A percentile compares a stretch with the other conserved stretches of the same genome.
phyloP scores from a whole-genome alignment of 345 rosid species.

The Ailanthus altissimus region DNA sequence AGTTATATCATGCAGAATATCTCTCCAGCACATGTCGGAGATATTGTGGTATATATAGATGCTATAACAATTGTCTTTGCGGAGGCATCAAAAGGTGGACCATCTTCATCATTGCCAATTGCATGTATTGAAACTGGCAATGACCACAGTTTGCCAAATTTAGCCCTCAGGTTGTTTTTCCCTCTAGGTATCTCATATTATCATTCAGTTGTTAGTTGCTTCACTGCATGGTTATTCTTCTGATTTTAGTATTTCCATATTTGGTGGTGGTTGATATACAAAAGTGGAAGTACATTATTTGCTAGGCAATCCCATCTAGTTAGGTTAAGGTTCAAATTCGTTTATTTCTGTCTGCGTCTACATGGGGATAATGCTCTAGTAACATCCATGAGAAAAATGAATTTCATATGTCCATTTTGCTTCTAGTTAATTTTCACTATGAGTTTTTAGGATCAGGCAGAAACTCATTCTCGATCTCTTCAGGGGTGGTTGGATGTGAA shows the following conservation, averaged over 20 bases:
- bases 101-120: constrained; percentile 81
- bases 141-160: constrained; percentile 75
- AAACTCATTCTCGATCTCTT: neutral
- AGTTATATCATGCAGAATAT: constrained; percentile 65
- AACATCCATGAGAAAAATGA: constrained; percentile 8
- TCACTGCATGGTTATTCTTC: constrained; percentile 15
- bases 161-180: constrained; percentile 78
- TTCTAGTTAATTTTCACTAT: neutral
- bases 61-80: constrained; percentile 85
- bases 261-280: neutral
- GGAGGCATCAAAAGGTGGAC: constrained; percentile 74
- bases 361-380: neutral
- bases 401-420: neutral
- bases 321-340: neutral
- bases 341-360: neutral
- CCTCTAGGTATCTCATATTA: constrained; percentile 26
- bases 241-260: neutral
- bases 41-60: constrained; percentile 77
- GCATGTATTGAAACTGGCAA: constrained; percentile 94
- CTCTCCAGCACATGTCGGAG: constrained; percentile 70
- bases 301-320: constrained; percentile 9
- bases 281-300: neutral
- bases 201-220: constrained; percentile 25
- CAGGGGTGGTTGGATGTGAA: neutral
- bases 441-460: neutral